Evolutionary conservation across 208 protist genomes (phyloP).

Genomic region (Leishmania martiniquensis): DNA sequence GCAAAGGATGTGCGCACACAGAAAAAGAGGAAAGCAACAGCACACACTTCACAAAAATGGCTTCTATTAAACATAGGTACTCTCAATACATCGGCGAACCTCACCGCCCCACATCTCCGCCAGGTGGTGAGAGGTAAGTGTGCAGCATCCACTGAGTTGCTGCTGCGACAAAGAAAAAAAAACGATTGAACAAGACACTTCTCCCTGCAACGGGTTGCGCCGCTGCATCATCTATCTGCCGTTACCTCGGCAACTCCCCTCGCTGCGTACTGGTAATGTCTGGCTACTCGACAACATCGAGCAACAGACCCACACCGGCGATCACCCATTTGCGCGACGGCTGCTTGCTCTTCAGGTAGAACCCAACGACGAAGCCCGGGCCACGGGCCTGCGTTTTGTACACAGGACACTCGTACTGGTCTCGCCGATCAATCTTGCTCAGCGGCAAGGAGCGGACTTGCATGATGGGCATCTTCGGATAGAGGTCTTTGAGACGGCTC

Average conservation of each 20-base stretch:
- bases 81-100: neutral
- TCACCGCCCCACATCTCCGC: neutral
- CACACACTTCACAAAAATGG: neutral
- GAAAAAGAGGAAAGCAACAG: neutral
- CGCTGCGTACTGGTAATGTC: neutral
- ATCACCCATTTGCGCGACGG: conserved; percentile 97
- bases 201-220: neutral
- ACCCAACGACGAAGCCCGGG: conserved; percentile 95
- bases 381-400: conserved; percentile 97
- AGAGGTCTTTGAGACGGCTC: conserved; percentile 94
- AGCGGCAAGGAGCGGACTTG: conserved; percentile 92
- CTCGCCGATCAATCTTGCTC: conserved; percentile 92
- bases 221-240: neutral
- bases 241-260: no score
- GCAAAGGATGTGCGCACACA: neutral
- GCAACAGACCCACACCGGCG: conserved; percentile 96
- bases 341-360: conserved; percentile 96
- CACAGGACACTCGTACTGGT: conserved; percentile 98
- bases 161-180: neutral
- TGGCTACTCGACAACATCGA: conserved; percentile 94
- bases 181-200: neutral
- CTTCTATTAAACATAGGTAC: conserved; percentile 1
- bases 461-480: conserved; percentile 96
- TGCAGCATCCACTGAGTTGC: neutral
- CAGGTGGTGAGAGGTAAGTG: neutral